These are phyloP conservation scores for Neurospora intermedia DNA, from an alignment of 495 filamentous ascomycete genomes.

Conservation along the genomic window DNA sequence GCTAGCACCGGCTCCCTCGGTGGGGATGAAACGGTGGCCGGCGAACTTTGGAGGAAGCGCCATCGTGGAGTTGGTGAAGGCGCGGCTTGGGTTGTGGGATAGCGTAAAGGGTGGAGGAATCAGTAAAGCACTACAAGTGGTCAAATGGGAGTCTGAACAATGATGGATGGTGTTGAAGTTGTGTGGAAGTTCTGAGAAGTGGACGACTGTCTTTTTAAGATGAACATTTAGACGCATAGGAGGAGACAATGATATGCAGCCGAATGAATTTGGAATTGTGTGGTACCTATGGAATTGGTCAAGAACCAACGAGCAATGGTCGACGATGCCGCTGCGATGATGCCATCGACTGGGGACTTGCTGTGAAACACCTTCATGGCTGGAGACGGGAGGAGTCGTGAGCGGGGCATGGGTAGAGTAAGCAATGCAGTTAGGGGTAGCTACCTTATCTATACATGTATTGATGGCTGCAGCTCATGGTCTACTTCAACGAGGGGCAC, in stretches of 20 bases:
- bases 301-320: neutral
- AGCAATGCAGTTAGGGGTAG: neutral
- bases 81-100: neutral
- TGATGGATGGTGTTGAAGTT: neutral
- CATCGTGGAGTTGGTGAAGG: slow-evolving; percentile 37
- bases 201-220: neutral
- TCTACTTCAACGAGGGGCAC: neutral
- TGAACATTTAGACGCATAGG: neutral
- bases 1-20: slow-evolving; percentile 13
- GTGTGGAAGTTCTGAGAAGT: neutral
- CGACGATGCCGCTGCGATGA: neutral
- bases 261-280: neutral
- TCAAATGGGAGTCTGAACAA: neutral
- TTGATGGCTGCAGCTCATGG: too few relatives aligned
- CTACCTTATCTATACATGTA: neutral
- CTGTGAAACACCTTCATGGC: neutral
- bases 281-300: neutral
- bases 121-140: neutral
- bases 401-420: neutral
- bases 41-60: slow-evolving; percentile 69
- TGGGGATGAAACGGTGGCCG: slow-evolving; percentile 50
- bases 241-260: neutral
- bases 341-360: neutral
- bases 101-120: neutral
- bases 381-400: neutral